Base-by-base conservation (phyloP, 73 alveolate species). In the Symbiodinium pilosum region DNA sequence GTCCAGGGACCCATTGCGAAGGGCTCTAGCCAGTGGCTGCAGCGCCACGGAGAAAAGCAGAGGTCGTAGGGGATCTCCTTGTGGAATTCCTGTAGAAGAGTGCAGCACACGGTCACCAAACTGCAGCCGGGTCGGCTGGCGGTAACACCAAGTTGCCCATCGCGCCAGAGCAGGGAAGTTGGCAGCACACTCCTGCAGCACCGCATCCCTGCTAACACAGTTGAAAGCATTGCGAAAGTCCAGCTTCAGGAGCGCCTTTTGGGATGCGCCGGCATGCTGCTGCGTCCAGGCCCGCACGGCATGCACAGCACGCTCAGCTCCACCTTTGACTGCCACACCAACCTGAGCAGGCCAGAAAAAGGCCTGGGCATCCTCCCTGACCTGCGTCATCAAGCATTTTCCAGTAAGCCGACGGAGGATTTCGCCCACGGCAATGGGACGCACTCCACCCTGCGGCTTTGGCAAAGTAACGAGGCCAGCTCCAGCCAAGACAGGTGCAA, bases 401-500 rank as follows among this genome's bases (percentile, higher is more conserved):
- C 73, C 92, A 2, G 92, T 84, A 43, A 84, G 92, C 11, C 92
- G 92, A 43, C 92, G 92, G 43, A 42, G 24, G 9, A 84, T 8
- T 56, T 84, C 92, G 71, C 92, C 92, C 14, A 84, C 51, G 43
- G 92, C 92, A 5, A 84, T 84, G 34, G 92, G 92, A 41, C 92
- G 71, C 43, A 84, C 43, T 6, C 92, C 92, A 24, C 92, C 92
- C 3, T 20, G 7, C 28, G 92, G 92, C 43, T 84, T 84, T 3
- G 92, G 73, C 73, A 84, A 36, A 24, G 92, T 73, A 24, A 84
- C 92, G 43, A 84, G 89, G 68, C 56, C 24, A 4, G 89, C 89
- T 7, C 89, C 68, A 11, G 73, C 92, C 36, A 84, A 43, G 40
- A 43, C 34, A 9, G 92, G 73, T 26, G 92, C 92, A 8, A 56